A percentile compares a stretch with the other conserved stretches of the same genome.
These are phyloP conservation scores for Thalassiosira mediterranea DNA, from an alignment of 352 stramenopile species.

Conservation along the genomic window DNA sequence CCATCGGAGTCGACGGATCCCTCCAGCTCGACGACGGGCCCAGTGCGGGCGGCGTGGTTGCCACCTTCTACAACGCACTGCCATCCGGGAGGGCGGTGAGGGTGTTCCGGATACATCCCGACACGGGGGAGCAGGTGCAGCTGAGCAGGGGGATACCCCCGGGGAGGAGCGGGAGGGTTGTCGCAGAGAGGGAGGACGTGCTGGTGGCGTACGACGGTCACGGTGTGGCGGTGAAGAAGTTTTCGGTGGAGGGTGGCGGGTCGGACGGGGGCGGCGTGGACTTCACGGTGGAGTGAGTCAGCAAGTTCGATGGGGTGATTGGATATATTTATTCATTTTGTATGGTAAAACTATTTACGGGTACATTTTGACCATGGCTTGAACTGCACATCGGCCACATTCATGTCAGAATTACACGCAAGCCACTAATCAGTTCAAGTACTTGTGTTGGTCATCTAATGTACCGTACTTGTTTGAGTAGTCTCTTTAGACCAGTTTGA, in stretches of 20 bases:
- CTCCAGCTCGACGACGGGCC: neutral
- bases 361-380: too few relatives aligned
- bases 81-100: slow-evolving; percentile 25
- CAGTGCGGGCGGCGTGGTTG: slow-evolving; percentile 19
- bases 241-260: slow-evolving; percentile 34
- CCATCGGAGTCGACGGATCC: neutral
- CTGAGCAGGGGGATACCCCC: slow-evolving; percentile 33
- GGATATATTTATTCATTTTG: too few relatives aligned
- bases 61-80: slow-evolving; percentile 42
- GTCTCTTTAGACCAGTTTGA: too few relatives aligned
- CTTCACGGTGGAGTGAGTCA: slow-evolving; percentile 16
- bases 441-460: too few relatives aligned
- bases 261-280: slow-evolving; percentile 15
- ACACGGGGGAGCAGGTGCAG: slow-evolving; percentile 39
- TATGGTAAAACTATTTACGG: too few relatives aligned
- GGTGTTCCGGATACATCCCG: slow-evolving; percentile 37
- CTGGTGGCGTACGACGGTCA: slow-evolving; percentile 50
- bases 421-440: too few relatives aligned
- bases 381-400: too few relatives aligned
- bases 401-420: too few relatives aligned
- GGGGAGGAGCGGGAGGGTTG: slow-evolving; percentile 32
- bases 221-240: slow-evolving; percentile 42
- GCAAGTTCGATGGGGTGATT: too few relatives aligned
- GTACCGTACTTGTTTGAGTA: too few relatives aligned
- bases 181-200: slow-evolving; percentile 30